Base-by-base conservation (phyloP, 306 rosid genomes). In the Luffa acutangula region DNA sequence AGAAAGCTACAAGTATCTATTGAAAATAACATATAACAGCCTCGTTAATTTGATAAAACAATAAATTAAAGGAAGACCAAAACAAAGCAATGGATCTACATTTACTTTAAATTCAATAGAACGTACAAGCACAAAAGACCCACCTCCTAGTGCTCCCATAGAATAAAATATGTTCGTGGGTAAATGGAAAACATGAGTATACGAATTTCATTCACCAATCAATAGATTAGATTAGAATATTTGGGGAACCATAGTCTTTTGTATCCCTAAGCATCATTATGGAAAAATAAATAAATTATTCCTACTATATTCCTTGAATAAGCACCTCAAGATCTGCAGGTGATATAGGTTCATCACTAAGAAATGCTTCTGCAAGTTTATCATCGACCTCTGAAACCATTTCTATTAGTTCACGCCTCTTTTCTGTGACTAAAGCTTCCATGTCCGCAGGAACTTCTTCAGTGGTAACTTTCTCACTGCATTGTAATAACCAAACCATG, bases 321-420 rank as follows among this genome's bases (percentile, higher is more conserved):
- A 79, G 78, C 80, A 93, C 99, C 97, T 89, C 96, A 75, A 95
- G 94, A 84, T 93, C 97, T 62, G 90, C 75, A 71, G 97, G 66
- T 43, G 97, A 87, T 85, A 95, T 88, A 64, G 97, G 89, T 69
- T 93, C 96, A 79, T 91, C 99, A 76, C 86, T 85, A 5, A 95
- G 93, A 90, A 95, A 95, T 79, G 89, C 87, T 86, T 95, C 97
- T 74, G 99, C 99, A 83, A 95, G 99, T 86, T 85, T 85, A 83
- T 95, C 99, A 53, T 95, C 99, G 69, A 95, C 97, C 85, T 95
- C 99, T 11, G 97, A 95, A 60, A 93, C 97, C 80, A 85, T 83
- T 83, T 95, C 99, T 80, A 95, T 87, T 51, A 95, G 90, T 79
- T 95, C 99, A 17, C 82, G 97, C 83, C 99, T 90, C 87, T 93